Percentiles rank a stretch among this genome's conserved stretches.
These are phyloP conservation scores for Rhodotorula sp. DNA, from an alignment of 1,284 basidiomycete genomes.

Conservation along the genomic window DNA sequence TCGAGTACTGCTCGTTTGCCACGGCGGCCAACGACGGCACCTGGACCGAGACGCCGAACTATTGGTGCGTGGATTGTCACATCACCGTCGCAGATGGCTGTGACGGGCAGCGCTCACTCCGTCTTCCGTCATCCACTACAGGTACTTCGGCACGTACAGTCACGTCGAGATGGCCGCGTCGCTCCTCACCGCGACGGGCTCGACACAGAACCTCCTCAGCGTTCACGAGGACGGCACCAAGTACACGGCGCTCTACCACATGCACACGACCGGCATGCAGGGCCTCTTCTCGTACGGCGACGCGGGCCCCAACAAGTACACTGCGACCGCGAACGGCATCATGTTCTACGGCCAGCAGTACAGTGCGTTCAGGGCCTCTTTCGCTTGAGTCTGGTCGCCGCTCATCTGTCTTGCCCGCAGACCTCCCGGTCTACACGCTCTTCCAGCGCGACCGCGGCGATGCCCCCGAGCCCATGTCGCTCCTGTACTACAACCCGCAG, in stretches of 20 bases:
- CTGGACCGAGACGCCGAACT: constrained; percentile 94
- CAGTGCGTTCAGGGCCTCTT: not conserved
- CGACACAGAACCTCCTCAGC: constrained; percentile 70
- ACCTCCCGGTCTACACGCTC: constrained; percentile 69
- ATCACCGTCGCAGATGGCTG: too few species aligned
- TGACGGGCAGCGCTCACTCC: too few species aligned
- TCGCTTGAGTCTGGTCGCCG: too few species aligned
- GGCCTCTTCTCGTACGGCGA: constrained; percentile 91
- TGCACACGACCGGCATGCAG: constrained; percentile 80
- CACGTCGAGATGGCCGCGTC: constrained; percentile 88
- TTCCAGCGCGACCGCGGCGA: constrained; percentile 91
- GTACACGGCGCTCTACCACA: constrained; percentile 83
- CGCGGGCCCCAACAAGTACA: constrained; percentile 92
- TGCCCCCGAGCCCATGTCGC: constrained; percentile 81
- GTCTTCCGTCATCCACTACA: constrained; percentile 12
- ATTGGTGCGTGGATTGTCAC: constrained; percentile 49
- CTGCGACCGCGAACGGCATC: constrained; percentile 71
- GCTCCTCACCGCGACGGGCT: constrained; percentile 81
- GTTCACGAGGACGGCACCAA: constrained; percentile 66
- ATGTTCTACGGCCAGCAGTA: constrained; percentile 69
- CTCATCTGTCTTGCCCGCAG: constrained; percentile 39
- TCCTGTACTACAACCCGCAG: constrained; percentile 96
- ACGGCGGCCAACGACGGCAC: constrained; percentile 67
- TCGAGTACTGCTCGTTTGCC: constrained; percentile 70
- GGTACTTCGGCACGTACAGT: constrained; percentile 69